Evolutionary conservation across 345 rosid genomes (phyloP).

Genomic region (Populus tremula): DNA sequence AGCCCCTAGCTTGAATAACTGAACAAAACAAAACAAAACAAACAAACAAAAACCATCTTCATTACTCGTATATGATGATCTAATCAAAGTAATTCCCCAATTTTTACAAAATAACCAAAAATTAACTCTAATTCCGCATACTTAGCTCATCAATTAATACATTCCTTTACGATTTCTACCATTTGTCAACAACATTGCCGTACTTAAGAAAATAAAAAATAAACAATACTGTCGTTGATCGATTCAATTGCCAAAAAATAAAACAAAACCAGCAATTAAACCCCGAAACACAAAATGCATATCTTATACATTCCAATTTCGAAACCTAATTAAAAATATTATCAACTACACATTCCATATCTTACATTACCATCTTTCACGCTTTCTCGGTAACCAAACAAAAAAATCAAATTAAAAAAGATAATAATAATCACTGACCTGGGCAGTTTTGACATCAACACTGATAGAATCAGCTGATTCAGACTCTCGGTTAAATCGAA

Average conservation of each 20-base stretch:
- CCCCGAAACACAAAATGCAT: no score
- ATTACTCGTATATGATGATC: no score
- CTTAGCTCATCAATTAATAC: no score
- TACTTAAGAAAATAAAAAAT: no score
- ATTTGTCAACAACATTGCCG: background rate
- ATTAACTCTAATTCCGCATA: no score
- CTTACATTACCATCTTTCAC: background rate
- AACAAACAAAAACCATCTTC: background rate
- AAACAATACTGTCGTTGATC: no score
- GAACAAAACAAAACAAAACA: slow-evolving; percentile 24
- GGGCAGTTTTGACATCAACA: slow-evolving; percentile 48
- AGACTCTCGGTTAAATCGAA: slow-evolving; percentile 45
- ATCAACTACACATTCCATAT: background rate
- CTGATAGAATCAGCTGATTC: slow-evolving; percentile 33
- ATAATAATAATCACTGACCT: slow-evolving; percentile 37
- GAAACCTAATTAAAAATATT: background rate
- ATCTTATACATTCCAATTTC: background rate
- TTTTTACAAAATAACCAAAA: no score
- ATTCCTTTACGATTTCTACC: background rate
- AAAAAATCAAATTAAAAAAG: background rate
- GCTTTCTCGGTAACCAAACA: slow-evolving; percentile 11
- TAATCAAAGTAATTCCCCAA: background rate
- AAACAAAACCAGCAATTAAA: no score
- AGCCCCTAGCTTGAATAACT: slow-evolving; percentile 83
- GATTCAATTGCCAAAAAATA: no score